Evolutionary conservation across 2,329 filamentous ascomycete genomes (phyloP).

Genomic region (Venturiaceae sp.): DNA sequence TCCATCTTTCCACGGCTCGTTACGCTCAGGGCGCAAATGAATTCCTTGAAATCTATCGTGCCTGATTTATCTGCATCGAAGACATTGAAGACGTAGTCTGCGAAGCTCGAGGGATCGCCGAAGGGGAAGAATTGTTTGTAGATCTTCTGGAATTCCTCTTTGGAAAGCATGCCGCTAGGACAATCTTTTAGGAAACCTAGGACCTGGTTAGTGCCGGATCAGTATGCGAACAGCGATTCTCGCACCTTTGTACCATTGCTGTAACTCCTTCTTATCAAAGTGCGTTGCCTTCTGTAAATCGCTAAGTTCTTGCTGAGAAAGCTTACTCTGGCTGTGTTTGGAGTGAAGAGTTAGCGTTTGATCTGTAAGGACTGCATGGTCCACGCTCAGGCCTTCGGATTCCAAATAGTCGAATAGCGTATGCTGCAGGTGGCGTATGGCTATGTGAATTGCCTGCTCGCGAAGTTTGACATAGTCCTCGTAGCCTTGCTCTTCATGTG

Average conservation of each 20-base stretch:
- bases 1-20: slow-evolving; percentile 98
- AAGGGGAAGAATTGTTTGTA: slow-evolving; percentile 99
- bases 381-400: not conserved
- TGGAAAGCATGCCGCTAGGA: slow-evolving; percentile 90
- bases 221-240: slow-evolving; percentile 10
- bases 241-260: slow-evolving; percentile 99
- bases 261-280: slow-evolving; percentile 98
- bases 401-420: not conserved
- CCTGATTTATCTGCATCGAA: slow-evolving; percentile 97
- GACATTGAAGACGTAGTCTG: slow-evolving; percentile 98
- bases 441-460: not conserved
- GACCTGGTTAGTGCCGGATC: slow-evolving; percentile 10
- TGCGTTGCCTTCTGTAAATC: slow-evolving; percentile 96
- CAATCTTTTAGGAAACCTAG: slow-evolving; percentile 96
- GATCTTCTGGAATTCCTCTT: slow-evolving; percentile 99
- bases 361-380: not conserved
- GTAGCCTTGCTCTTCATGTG: not conserved
- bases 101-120: slow-evolving; percentile 92
- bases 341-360: not conserved
- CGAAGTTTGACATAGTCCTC: not conserved
- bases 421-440: not conserved
- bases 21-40: slow-evolving; percentile 95
- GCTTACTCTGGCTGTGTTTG: slow-evolving; percentile 77
- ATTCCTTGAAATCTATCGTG: slow-evolving; percentile 98
- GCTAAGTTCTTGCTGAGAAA: slow-evolving; percentile 88